Evolutionary conservation across 2,329 filamentous ascomycete species (phyloP).

Genomic region (Colletotrichum sp.): DNA sequence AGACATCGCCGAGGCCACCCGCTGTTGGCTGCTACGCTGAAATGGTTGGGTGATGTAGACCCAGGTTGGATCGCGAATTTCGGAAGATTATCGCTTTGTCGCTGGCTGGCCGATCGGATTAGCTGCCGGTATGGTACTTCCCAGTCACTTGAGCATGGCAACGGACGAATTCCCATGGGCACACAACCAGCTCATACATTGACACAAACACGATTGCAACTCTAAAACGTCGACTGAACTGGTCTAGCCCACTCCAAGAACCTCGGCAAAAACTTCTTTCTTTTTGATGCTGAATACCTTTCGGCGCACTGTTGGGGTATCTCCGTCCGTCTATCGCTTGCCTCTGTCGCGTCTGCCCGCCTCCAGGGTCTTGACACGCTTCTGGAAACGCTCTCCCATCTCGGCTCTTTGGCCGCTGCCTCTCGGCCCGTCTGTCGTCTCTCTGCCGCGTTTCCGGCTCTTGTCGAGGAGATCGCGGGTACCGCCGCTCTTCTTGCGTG

Average conservation of each 20-base stretch:
- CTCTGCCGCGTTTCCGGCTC: slow-evolving; percentile 80
- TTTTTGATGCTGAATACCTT: neutral
- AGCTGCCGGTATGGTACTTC: neutral
- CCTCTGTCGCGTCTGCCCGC: slow-evolving; percentile 49
- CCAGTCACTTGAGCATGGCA: neutral
- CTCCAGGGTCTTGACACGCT: slow-evolving; percentile 66
- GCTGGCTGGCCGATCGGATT: neutral
- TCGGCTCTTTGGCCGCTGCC: slow-evolving; percentile 63
- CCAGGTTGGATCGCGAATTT: neutral
- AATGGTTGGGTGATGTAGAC: neutral
- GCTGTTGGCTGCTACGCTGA: neutral
- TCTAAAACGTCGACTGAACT: neutral
- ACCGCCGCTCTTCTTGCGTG: slow-evolving; percentile 64
- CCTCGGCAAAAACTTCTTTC: neutral
- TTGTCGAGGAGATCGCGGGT: slow-evolving; percentile 74
- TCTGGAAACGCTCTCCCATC: slow-evolving; percentile 78
- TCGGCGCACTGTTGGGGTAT: neutral
- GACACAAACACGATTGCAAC: neutral
- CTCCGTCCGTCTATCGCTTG: slow-evolving; percentile 37
- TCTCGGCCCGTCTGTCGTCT: slow-evolving; percentile 72
- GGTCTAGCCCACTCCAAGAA: neutral
- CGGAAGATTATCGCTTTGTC: neutral
- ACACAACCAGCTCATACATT: neutral
- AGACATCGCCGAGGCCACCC: neutral
- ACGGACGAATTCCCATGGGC: neutral